A percentile compares a stretch with the other conserved stretches of the same genome.
These are phyloP conservation scores for Tetracladium setigerum DNA, from an alignment of 495 filamentous ascomycete genomes.

Conservation along the genomic window DNA sequence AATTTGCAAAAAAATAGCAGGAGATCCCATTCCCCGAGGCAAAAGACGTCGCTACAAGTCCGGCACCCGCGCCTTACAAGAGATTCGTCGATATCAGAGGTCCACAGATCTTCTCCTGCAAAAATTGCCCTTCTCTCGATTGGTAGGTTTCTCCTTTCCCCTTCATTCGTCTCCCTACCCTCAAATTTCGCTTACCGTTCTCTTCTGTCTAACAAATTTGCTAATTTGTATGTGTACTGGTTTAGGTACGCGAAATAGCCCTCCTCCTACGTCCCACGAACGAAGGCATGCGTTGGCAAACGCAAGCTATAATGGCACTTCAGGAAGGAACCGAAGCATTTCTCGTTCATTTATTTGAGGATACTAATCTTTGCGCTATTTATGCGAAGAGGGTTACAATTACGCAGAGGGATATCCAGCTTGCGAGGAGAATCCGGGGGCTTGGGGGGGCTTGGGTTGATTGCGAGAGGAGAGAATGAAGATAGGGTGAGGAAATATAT, in stretches of 20 bases:
- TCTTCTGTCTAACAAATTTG: no score
- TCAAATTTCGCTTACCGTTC: no score
- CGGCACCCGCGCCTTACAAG: conserved; percentile 72
- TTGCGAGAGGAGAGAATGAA: no score
- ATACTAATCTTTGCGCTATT: conserved; percentile 86
- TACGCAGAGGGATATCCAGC: conserved; percentile 90
- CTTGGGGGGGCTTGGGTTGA: conserved; percentile 38
- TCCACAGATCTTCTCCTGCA: conserved; percentile 68
- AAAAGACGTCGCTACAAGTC: conserved; percentile 66
- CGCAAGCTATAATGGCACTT: conserved; percentile 75
- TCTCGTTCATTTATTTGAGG: conserved; percentile 89
- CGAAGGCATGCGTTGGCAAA: conserved; percentile 75
- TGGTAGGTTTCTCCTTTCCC: conserved; percentile 43
- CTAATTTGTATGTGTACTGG: no score
- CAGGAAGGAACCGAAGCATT: conserved; percentile 89
- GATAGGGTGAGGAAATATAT: no score
- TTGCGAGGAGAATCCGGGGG: conserved; percentile 70
- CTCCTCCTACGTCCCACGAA: conserved; percentile 37
- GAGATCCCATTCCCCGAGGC: conserved; percentile 56
- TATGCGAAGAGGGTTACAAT: conserved; percentile 93
- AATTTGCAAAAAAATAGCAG: no score
- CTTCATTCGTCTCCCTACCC: no score
- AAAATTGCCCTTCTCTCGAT: conserved; percentile 78
- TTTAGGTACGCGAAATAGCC: conserved; percentile 80
- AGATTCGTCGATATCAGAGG: conserved; percentile 78